These are phyloP conservation scores for Zygoascus hellenicus DNA, from an alignment of 1,139 yeast species.

Conservation along the genomic window DNA sequence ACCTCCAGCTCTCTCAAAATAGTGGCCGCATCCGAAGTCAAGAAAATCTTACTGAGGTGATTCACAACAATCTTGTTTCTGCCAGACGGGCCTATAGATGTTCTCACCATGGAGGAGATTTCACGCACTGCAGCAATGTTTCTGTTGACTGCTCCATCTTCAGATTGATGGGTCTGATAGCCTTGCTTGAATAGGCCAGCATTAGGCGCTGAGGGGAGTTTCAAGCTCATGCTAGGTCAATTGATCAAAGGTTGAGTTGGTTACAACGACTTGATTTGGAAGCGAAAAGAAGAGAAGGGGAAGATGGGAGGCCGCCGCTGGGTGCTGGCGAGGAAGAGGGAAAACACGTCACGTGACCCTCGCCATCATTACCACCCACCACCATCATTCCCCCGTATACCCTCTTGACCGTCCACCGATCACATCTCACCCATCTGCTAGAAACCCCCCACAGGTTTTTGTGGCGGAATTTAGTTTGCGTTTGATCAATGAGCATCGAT, in stretches of 20 bases:
- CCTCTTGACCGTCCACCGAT: too few species aligned
- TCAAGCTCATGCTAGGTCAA: constrained; percentile 59
- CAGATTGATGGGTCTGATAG: constrained; percentile 79
- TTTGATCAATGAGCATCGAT: constrained; percentile 1
- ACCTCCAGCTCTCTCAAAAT: constrained; percentile 89
- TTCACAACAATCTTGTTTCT: constrained; percentile 93
- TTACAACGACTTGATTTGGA: background rate
- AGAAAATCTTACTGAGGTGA: constrained; percentile 71
- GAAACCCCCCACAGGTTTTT: too few species aligned
- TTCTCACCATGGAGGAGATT: constrained; percentile 82
- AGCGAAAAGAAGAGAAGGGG: background rate
- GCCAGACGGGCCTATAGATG: constrained; percentile 97
- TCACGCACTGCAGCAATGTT: constrained; percentile 94
- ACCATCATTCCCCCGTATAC: too few species aligned
- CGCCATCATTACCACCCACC: too few species aligned
- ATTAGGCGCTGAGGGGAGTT: constrained; percentile 89
- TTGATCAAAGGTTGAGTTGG: too few species aligned
- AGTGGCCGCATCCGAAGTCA: constrained; percentile 96
- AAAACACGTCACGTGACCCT: too few species aligned
- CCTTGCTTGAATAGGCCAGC: constrained; percentile 95
- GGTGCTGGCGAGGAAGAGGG: too few species aligned
- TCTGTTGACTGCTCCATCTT: constrained; percentile 91
- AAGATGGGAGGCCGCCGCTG: too few species aligned
- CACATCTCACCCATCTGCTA: too few species aligned
- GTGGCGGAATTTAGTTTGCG: too few species aligned